phyloP scores from a whole-genome alignment of 352 stramenopile species.

The Globisporangium spiculum region DNA sequence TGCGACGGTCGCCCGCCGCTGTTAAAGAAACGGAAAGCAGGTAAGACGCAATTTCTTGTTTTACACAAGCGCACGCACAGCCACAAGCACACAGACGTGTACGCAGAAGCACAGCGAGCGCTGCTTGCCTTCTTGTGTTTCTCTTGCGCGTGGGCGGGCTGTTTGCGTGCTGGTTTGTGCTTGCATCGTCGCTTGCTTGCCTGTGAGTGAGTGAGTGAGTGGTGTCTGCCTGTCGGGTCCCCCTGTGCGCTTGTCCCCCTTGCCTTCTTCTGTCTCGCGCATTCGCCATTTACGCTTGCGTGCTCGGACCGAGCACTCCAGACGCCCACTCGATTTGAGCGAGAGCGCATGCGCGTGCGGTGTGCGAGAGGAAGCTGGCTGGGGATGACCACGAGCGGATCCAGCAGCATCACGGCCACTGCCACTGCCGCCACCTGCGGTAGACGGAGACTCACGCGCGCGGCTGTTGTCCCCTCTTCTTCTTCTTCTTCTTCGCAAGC shows the following conservation, averaged over 20 bases:
- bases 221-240: background rate
- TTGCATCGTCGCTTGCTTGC: background rate
- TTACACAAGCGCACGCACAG: slow-evolving; percentile 5
- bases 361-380: slow-evolving; percentile 5
- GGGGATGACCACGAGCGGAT: slow-evolving; percentile 9
- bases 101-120: background rate
- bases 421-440: background rate
- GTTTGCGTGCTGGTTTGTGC: slow-evolving; percentile 1
- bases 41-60: background rate
- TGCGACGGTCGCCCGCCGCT: slow-evolving; percentile 1
- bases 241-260: background rate
- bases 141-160: background rate
- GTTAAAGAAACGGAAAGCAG: slow-evolving; percentile 9
- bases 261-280: background rate
- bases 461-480: background rate
- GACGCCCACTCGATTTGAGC: background rate
- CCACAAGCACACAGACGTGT: background rate
- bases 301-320: background rate
- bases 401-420: background rate
- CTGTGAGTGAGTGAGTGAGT: background rate
- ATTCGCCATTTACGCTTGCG: slow-evolving; percentile 7
- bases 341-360: slow-evolving; percentile 8
- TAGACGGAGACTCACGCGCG: slow-evolving; percentile 9
- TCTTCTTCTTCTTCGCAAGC: background rate
- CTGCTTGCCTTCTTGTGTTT: background rate